Evolutionary conservation across 78 protist species (phyloP).

Genomic region (Salpingoeca rosetta): DNA sequence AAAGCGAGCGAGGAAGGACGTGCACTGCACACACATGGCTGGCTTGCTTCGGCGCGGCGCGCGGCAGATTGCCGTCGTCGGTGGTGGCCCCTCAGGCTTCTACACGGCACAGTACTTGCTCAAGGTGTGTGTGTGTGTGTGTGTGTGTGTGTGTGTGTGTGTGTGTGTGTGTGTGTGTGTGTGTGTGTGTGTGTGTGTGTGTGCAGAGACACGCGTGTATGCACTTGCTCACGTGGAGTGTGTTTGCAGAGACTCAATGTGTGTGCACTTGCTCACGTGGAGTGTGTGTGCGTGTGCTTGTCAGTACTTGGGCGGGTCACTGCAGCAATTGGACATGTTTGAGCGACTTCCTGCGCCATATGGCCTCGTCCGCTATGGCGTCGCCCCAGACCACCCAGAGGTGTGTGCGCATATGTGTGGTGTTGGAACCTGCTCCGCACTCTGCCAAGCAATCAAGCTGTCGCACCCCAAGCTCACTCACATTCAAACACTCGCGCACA

Average conservation of each 20-base stretch:
- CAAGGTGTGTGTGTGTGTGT: neutral
- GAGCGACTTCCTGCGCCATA: slow-evolving; percentile 63
- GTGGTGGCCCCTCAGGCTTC: slow-evolving; percentile 32
- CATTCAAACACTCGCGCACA: too few relatives aligned
- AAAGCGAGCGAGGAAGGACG: too few relatives aligned
- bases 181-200: neutral
- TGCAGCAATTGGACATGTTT: slow-evolving; percentile 53
- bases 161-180: too few relatives aligned
- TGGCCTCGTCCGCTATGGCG: slow-evolving; percentile 75
- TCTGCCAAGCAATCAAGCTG: too few relatives aligned
- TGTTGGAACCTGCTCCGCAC: too few relatives aligned
- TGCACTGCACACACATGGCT: too few relatives aligned
- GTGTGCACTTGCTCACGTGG: neutral
- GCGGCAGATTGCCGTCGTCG: slow-evolving; percentile 12
- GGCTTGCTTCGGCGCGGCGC: neutral
- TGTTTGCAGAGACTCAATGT: neutral
- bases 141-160: too few relatives aligned
- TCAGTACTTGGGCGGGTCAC: too few relatives aligned
- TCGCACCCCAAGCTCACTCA: too few relatives aligned
- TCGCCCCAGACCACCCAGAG: slow-evolving; percentile 79
- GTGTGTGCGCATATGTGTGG: slow-evolving; percentile 16
- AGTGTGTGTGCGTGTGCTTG: neutral
- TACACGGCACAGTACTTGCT: slow-evolving; percentile 15
- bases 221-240: neutral
- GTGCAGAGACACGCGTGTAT: neutral